A percentile compares a stretch with the other conserved stretches of the same genome.
These are phyloP conservation scores for Lachnellula arida DNA, from an alignment of 2,329 filamentous ascomycete genomes.

Conservation along the genomic window DNA sequence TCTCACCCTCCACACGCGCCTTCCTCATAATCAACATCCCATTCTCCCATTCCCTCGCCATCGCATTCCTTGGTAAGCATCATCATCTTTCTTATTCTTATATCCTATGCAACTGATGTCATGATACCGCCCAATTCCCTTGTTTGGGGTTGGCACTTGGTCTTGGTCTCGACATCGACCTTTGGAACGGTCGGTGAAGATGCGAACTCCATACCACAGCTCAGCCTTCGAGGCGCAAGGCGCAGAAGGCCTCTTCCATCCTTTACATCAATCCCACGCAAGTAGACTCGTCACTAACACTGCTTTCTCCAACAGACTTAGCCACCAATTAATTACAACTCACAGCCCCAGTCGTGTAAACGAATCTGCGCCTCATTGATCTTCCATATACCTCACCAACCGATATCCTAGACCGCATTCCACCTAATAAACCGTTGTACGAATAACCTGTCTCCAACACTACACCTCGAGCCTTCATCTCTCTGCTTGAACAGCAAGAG, in stretches of 20 bases:
- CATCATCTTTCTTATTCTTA: neutral
- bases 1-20: constrained; percentile 2
- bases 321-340: constrained; percentile 1
- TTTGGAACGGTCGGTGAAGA: neutral
- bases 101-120: neutral
- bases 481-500: constrained; percentile 12
- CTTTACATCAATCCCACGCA: neutral
- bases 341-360: constrained; percentile 12
- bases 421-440: neutral
- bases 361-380: constrained; percentile 13
- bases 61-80: neutral
- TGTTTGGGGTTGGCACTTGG: constrained; percentile 8
- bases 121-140: constrained; percentile 8
- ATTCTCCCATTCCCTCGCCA: neutral
- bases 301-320: constrained; percentile 9
- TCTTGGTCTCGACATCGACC: constrained; percentile 3
- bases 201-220: neutral
- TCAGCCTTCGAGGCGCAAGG: neutral
- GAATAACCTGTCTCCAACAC: neutral
- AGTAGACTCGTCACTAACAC: neutral
- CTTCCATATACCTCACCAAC: constrained; percentile 12
- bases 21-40: constrained; percentile 6
- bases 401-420: constrained; percentile 4
- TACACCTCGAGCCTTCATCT: neutral
- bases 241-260: neutral